Base-by-base conservation (phyloP, 352 stramenopile genomes). In the Pilasporangium apinafurcum region DNA sequence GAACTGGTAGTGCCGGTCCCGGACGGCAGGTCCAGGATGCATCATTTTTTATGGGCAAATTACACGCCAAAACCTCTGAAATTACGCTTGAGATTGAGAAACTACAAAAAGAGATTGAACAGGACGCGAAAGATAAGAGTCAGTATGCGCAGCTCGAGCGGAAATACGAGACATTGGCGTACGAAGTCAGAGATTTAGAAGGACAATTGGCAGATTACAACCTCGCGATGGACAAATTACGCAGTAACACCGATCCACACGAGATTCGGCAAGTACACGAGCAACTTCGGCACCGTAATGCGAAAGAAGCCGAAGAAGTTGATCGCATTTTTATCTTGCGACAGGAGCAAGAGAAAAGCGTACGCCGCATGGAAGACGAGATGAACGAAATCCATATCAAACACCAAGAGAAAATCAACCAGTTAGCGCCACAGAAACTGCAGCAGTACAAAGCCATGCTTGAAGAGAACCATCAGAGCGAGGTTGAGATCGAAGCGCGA, bases 141-240 rank as follows among this genome's bases (percentile, higher is more conserved):
- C 85, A 92, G 57, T 96, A 95, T 48, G 83, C 90, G 17, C 79
- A 86, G 52, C 51, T 89, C 2, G 76, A 89, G 45, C 70, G 75
- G 21, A 85, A 85, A 48, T 89, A 89, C 54, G 73, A 89, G 68
- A 64, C 59, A 29, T 59, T 89, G 32, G 70, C 70, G 5, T 37
- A 63, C 32, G 62, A 85, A 41, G 83, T 95, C 33, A 75, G 88
- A 20, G 67, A 86, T 32, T 48, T 96, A n/a, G 86, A 97, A 59
- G 90, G 90, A 2, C 86, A 91, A 34, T 62, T 97, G 14, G 88
- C 88, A 0, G 90, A 97, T 62, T 96, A 97, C 53, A 97, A 97
- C 56, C 63, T 97, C 18, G 90, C 90, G 17, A 95, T 96, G 73
- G 88, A 96, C 56, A 97, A 97, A 59, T 60, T 87, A 27, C 63